A percentile compares a stretch with the other conserved stretches of the same genome.
Evolutionary conservation across 495 filamentous ascomycete species (phyloP).

Genomic region (Tuber brumale): DNA sequence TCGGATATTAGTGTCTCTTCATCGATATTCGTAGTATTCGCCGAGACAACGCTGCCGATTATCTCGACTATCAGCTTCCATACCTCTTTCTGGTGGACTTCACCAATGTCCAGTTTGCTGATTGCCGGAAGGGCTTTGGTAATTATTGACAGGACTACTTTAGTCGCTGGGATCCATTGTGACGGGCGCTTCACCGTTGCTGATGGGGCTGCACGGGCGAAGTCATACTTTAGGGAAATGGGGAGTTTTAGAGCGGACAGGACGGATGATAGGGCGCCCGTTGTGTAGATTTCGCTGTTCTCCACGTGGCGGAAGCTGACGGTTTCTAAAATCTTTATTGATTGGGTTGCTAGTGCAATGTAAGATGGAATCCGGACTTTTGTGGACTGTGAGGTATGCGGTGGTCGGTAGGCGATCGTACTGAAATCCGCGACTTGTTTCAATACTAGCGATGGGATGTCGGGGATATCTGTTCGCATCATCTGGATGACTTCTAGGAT

Average conservation of each 20-base stretch:
- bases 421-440: conserved; percentile 61
- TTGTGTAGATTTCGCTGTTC: conserved; percentile 59
- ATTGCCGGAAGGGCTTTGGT: conserved; percentile 60
- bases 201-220: conserved; percentile 46
- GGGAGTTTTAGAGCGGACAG: conserved; percentile 60
- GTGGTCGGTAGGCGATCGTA: conserved; percentile 55
- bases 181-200: conserved; percentile 48
- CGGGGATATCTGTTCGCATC: conserved; percentile 61
- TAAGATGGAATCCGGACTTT: conserved; percentile 56
- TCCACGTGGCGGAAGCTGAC: conserved; percentile 58
- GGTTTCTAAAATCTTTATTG: conserved; percentile 61
- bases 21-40: conserved; percentile 46
- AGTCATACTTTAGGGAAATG: conserved; percentile 68
- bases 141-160: conserved; percentile 60
- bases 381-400: conserved; percentile 35
- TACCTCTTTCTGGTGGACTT: conserved; percentile 47
- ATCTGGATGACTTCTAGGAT: conserved; percentile 66
- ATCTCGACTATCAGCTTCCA: conserved; percentile 58
- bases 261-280: conserved; percentile 54
- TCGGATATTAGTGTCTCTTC: conserved; percentile 52
- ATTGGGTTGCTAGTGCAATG: conserved; percentile 73
- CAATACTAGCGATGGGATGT: conserved; percentile 62
- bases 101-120: conserved; percentile 50
- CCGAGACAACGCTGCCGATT: conserved; percentile 54
- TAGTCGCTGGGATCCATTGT: conserved; percentile 75